Base-by-base conservation (phyloP, 1,284 basidiomycete genomes). In the Pseudozyma sp. region DNA sequence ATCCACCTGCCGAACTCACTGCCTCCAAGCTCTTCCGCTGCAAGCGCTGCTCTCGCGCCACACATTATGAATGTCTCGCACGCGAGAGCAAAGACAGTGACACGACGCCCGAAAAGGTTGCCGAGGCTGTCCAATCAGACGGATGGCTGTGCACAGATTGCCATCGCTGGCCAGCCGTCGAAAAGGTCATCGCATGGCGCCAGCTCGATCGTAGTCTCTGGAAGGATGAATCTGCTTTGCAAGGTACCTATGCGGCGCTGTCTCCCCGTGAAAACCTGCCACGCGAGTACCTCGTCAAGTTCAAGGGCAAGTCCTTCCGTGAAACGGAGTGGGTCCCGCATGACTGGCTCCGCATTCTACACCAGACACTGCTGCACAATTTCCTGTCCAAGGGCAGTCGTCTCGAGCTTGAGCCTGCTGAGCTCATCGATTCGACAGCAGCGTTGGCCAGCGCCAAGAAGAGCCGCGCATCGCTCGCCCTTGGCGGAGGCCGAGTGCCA, bases 211-310 rank as follows among this genome's bases (percentile, higher is more conserved):
- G 60, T 21, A 40, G 50, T 25, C 60, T 60, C 9, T 70, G 67
- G 59, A 54, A 49, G 35, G 69, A 72, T 52, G 75, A 65, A 14
- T 64, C 59, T 21, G 56, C 59, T 34, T 60, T 62, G 45, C 42
- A 54, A 40, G 44, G 59, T 35, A 45, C 52, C 12, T 67, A 72
- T 19, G 60, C 76, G 11, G 53, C 39, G 9, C 42, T 69, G 12
- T 72, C 63, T 9, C 47, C 57, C 16, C 56, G 51, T 39, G 76
- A 79, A 47, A 65, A 70, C 18, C 52, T 79, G 43, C 52, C 62
- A 6, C 65, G 78, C n/a, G 78, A 79, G 38, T 79, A 79, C 53
- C 70, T 79, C 40, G 78, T 79, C 75, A 77, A 76, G 52, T 80
- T 80, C 71, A 65, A 73, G 40, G 63, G 58, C 42, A 43, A 34